phyloP scores from a whole-genome alignment of 148 eudicot species.

The Cornus suecica region DNA sequence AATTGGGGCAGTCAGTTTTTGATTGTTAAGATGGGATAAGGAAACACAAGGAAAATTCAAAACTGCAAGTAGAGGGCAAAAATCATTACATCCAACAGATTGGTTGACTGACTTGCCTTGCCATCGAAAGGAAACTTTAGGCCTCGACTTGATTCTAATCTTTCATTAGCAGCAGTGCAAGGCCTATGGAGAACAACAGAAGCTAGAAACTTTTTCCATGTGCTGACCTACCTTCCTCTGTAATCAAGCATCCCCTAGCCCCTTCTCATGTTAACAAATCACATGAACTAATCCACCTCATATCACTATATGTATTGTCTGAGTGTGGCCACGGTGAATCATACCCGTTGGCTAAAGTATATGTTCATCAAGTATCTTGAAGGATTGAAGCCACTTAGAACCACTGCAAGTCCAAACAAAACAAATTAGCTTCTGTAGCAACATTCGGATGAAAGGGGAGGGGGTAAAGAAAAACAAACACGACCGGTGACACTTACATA shows the following conservation, averaged over 20 bases:
- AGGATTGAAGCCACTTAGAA: conserved; percentile 88
- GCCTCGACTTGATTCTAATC: conserved; percentile 3
- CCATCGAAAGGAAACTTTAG: conserved; percentile 3
- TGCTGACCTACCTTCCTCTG: neutral
- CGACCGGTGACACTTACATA: conserved; percentile 53
- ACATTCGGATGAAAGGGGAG: neutral
- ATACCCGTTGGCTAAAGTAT: conserved; percentile 72
- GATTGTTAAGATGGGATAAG: no score
- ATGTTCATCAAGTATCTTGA: conserved; percentile 89
- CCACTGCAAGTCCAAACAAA: conserved; percentile 47
- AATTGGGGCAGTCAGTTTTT: no score
- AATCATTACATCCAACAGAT: conserved; percentile 16
- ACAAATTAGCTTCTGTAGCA: neutral
- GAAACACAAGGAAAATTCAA: no score
- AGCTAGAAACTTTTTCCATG: conserved; percentile 8
- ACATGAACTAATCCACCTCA: conserved; percentile 13
- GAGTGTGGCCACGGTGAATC: conserved; percentile 23
- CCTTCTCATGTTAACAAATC: conserved; percentile 12
- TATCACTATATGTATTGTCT: conserved; percentile 15
- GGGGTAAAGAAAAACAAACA: neutral
- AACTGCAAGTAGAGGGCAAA: neutral
- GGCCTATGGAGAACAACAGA: conserved; percentile 14
- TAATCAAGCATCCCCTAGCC: conserved; percentile 6
- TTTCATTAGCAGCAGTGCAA: conserved; percentile 7
- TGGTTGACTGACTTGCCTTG: neutral